Base-by-base conservation (phyloP, 306 rosid genomes). In the Sicyos baderoa region DNA sequence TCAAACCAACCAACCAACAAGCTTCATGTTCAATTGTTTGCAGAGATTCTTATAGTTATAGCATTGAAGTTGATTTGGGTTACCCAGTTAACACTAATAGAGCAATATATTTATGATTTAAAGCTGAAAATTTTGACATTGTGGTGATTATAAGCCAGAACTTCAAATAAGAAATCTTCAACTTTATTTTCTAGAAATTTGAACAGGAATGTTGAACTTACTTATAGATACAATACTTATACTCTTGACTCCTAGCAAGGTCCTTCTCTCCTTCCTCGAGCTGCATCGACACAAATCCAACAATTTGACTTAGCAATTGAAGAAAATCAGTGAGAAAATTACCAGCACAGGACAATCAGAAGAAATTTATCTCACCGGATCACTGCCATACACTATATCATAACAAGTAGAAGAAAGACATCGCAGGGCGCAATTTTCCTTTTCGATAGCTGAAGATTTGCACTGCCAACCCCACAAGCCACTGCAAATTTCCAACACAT, bases 211-310 rank as follows among this genome's bases (percentile, higher is more conserved):
- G 42, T 16, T 13, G 56, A 42, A 83, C 96, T 79, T 87, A 92
- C 98, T 86, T 87, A 58, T 89, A 81, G 88, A 89, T 82, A 37
- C 98, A 92, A 76, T 83, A 87, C 75, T 92, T 89, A 81, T 69
- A 89, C 83, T 92, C 95, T 79, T 89, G 96, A 73, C 95, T 70
- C 58, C 98, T 87, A 74, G 62, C 14, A 9, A 82, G 82, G 81
- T 92, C 98, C 70, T 89, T 92, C 76, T 89, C 98, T 77, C 98
- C 98, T 74, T 89, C 98, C 76, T 92, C 98, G 13, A 89, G 96
- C 98, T 92, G 77, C 82, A 84, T 76, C 6, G 76, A 37, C 49
- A 76, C 53, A 77, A 7, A 23, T 58, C 23, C 37, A 69, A 52
- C 32, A 5, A 12, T 5, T 44, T 16, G 5, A 21, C 21, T 71